phyloP scores from a whole-genome alignment of 78 protist genomes.

The Trichosphaerium sp. region DNA sequence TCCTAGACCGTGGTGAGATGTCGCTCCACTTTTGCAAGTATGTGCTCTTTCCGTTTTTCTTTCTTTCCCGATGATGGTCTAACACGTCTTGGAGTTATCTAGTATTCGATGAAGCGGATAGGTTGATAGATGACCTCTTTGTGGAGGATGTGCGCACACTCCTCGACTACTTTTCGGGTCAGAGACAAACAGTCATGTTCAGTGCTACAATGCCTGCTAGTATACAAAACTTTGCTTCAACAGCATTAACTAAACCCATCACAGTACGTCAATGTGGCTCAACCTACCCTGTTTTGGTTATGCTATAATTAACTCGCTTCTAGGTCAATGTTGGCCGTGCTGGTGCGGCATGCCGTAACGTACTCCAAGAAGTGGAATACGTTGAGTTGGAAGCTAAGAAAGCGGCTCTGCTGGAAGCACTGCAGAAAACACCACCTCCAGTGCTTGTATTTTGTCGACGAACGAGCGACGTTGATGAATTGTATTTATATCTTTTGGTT shows the following conservation, averaged over 20 bases:
- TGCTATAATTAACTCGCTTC: constrained; percentile 56
- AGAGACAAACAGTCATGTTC: constrained; percentile 84
- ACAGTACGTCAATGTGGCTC: neutral
- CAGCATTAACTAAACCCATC: neutral
- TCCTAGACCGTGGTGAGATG: constrained; percentile 58
- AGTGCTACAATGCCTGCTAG: constrained; percentile 88
- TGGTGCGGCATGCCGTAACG: constrained; percentile 88
- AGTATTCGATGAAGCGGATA: constrained; percentile 91
- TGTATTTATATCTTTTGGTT: constrained; percentile 90
- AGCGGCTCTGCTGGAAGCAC: constrained; percentile 87
- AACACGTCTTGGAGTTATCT: constrained; percentile 91
- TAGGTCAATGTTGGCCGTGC: constrained; percentile 88
- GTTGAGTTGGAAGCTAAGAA: constrained; percentile 78
- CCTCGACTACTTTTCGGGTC: constrained; percentile 61
- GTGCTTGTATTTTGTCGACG: constrained; percentile 87
- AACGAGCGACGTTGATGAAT: constrained; percentile 91
- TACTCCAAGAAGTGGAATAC: constrained; percentile 82
- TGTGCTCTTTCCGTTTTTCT: neutral
- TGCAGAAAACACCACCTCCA: constrained; percentile 98
- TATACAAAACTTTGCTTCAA: constrained; percentile 56
- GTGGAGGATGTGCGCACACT: constrained; percentile 59
- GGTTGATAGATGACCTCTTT: too few species aligned
- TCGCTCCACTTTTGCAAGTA: constrained; percentile 56
- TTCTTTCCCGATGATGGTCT: constrained; percentile 84
- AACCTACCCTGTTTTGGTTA: neutral